Evolutionary conservation across 2,329 filamentous ascomycete species (phyloP).

Genomic region (Cadophora luteo-olivacea): DNA sequence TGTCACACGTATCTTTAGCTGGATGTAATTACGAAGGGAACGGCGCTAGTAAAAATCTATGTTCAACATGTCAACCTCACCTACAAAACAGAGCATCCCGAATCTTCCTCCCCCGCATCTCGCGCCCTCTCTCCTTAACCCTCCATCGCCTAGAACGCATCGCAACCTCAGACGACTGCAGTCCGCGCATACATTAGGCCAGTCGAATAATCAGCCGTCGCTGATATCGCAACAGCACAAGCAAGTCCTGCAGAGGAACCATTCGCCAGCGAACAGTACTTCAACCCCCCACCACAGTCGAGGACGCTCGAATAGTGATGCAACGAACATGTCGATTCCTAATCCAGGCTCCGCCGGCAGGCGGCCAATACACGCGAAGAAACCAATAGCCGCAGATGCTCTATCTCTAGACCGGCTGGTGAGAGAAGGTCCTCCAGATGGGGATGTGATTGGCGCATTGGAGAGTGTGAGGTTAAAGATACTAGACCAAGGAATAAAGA

Average conservation of each 20-base stretch:
- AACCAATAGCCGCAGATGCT: slow-evolving; percentile 57
- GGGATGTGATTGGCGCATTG: slow-evolving; percentile 69
- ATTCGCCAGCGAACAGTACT: slow-evolving; percentile 34
- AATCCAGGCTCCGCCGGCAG: slow-evolving; percentile 49
- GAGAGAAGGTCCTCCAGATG: slow-evolving; percentile 78
- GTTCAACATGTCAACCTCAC: slow-evolving; percentile 33
- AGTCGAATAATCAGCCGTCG: slow-evolving; percentile 56
- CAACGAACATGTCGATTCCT: slow-evolving; percentile 52
- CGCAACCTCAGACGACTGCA: slow-evolving; percentile 75
- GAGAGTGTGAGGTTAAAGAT: slow-evolving; percentile 77
- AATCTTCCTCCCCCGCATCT: slow-evolving; percentile 33
- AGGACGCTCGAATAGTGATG: slow-evolving; percentile 76
- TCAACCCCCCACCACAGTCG: slow-evolving; percentile 51
- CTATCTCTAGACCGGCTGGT: slow-evolving; percentile 77
- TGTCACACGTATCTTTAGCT: neutral
- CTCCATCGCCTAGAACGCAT: slow-evolving; percentile 68
- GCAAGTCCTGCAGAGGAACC: slow-evolving; percentile 48
- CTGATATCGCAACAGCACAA: slow-evolving; percentile 69
- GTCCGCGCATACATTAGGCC: slow-evolving; percentile 74
- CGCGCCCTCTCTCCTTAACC: slow-evolving; percentile 51
- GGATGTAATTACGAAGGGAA: neutral
- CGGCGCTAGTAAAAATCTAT: slow-evolving; percentile 3
- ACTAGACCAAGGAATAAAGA: slow-evolving; percentile 76
- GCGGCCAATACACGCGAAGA: slow-evolving; percentile 54
- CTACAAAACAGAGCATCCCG: slow-evolving; percentile 39